phyloP scores from a whole-genome alignment of 192 early-diverging fungal species.

The Podila minutissima region DNA sequence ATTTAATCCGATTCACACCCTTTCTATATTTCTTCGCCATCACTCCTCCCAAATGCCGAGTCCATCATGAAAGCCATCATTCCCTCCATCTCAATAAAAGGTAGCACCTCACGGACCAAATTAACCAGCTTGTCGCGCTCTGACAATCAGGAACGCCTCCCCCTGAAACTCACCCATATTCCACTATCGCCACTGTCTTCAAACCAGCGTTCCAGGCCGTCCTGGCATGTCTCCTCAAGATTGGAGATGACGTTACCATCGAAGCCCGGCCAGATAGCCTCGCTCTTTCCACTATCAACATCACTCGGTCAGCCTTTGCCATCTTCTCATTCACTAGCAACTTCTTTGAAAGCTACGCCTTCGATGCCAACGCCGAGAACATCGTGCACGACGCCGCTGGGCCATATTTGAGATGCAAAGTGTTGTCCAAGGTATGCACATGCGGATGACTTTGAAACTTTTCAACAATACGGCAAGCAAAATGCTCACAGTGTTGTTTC shows the following conservation, averaged over 20 bases:
- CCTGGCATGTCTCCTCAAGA: constrained; percentile 66
- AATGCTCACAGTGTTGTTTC: background rate
- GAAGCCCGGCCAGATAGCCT: constrained; percentile 64
- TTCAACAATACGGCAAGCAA: background rate
- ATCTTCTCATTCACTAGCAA: constrained; percentile 61
- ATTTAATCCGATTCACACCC: background rate
- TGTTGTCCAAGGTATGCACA: constrained; percentile 24
- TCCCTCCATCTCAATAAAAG: constrained; percentile 43
- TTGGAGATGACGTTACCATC: constrained; percentile 71
- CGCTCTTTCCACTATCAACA: constrained; percentile 69
- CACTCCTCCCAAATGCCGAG: background rate
- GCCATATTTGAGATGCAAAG: constrained; percentile 33
- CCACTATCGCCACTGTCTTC: background rate
- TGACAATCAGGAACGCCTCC: background rate
- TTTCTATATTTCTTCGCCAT: background rate
- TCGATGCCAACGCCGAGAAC: constrained; percentile 32
- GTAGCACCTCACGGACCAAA: constrained; percentile 8
- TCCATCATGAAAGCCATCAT: constrained; percentile 43
- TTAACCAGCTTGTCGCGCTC: background rate
- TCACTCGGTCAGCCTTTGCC: constrained; percentile 72
- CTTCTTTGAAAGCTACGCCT: constrained; percentile 75
- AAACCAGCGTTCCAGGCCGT: constrained; percentile 62
- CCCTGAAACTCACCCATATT: too few relatives aligned
- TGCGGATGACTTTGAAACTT: background rate
- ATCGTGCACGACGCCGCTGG: constrained; percentile 24